Percentiles rank a stretch among this genome's conserved stretches.
Evolutionary conservation across 2,329 filamentous ascomycete species (phyloP).

Genomic region (Alternaria ventricosa): DNA sequence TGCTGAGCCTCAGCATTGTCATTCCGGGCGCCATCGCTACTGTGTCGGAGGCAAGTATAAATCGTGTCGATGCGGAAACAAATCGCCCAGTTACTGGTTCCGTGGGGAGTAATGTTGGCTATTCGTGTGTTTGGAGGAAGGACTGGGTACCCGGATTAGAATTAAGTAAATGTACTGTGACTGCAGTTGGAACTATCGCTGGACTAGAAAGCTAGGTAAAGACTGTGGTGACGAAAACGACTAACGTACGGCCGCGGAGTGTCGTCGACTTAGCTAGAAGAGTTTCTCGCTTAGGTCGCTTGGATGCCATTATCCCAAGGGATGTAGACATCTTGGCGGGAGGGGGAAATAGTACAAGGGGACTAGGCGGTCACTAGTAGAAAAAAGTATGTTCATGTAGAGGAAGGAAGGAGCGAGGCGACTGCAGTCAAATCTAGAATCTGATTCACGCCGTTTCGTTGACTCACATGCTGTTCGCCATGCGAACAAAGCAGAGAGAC

Average conservation of each 20-base stretch:
- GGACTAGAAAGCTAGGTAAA: not conserved
- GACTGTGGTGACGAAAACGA: not conserved
- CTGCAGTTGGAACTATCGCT: not conserved
- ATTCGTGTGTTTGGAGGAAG: not conserved
- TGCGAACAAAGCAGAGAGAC: not conserved
- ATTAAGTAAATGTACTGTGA: not conserved
- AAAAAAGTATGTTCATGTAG: not conserved
- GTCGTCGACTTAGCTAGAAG: not conserved
- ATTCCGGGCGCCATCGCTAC: not conserved
- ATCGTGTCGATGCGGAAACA: not conserved
- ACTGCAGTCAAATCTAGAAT: not conserved
- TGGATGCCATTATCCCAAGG: not conserved
- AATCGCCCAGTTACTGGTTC: not conserved
- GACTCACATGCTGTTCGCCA: not conserved
- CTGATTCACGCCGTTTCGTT: not conserved
- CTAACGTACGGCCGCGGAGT: not conserved
- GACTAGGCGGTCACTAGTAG: not conserved
- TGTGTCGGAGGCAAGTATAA: not conserved
- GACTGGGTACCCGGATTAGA: accelerated
- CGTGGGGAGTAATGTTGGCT: not conserved
- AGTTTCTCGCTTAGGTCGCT: not conserved
- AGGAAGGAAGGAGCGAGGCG: not conserved
- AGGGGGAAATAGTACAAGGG: not conserved
- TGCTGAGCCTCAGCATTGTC: not conserved
- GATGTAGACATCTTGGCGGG: not conserved